Percentiles rank a stretch among this genome's conserved stretches.
phyloP scores from a whole-genome alignment of 139 green algal genomes.

The Coccomyxa sp. region DNA sequence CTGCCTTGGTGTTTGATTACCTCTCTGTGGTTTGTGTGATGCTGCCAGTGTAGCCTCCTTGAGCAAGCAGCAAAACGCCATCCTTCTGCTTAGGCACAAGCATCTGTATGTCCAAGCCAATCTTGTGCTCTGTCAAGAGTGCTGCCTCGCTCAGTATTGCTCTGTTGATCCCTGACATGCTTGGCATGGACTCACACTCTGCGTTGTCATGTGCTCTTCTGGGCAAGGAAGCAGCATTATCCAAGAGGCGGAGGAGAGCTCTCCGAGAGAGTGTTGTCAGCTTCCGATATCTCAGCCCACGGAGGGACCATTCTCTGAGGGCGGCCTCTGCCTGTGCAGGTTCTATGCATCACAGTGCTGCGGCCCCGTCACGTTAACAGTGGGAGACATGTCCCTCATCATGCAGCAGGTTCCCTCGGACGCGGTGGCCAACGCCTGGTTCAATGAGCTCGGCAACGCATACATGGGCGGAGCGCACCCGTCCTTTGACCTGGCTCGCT shows the following conservation, averaged over 20 bases:
- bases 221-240: background rate
- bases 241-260: background rate
- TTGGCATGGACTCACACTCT: background rate
- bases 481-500: background rate
- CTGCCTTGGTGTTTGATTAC: background rate
- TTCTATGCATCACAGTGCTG: background rate
- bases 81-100: background rate
- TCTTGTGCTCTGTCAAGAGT: background rate
- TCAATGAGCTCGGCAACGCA: background rate
- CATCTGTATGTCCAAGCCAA: background rate
- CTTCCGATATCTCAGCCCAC: background rate
- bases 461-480: background rate
- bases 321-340: slow-evolving; percentile 1
- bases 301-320: too few relatives aligned
- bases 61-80: background rate
- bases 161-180: background rate
- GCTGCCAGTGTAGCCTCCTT: background rate
- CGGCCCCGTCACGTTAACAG: background rate
- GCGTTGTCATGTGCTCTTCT: background rate
- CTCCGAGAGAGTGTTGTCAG: background rate
- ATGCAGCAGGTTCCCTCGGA: background rate
- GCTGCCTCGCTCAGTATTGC: background rate
- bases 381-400: background rate
- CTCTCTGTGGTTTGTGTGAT: too few relatives aligned
- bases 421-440: background rate